phyloP scores from a whole-genome alignment of 805 yeast genomes.

The Candida xiaguanensis region DNA sequence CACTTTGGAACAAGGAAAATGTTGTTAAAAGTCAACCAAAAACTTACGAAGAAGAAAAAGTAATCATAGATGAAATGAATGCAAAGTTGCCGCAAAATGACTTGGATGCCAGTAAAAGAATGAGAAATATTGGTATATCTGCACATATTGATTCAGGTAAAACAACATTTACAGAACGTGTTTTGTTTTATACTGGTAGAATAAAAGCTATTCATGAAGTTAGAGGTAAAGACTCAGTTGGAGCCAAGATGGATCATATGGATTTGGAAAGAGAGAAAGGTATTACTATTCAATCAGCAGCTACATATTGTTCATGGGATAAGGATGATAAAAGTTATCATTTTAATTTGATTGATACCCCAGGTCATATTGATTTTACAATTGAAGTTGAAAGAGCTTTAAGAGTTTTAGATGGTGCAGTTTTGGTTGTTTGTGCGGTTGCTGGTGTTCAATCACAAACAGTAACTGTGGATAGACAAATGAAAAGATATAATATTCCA shows the following conservation, averaged over 20 bases:
- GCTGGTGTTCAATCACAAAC: conserved; percentile 98
- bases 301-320: conserved; percentile 96
- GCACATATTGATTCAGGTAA: conserved; percentile 99
- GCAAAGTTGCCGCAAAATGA: conserved; percentile 49
- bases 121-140: conserved; percentile 95
- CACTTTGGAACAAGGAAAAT: not conserved
- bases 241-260: conserved; percentile 99
- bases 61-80: conserved; percentile 56
- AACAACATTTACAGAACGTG: conserved; percentile 97
- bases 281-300: conserved; percentile 97
- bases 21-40: conserved; percentile 20
- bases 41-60: conserved; percentile 73
- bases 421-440: conserved; percentile 96
- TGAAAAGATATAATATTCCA: conserved; percentile 97
- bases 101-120: conserved; percentile 44
- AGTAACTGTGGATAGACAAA: conserved; percentile 97
- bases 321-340: conserved; percentile 67
- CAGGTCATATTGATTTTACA: conserved; percentile 98
- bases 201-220: conserved; percentile 96
- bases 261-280: conserved; percentile 98
- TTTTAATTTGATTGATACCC: conserved; percentile 95
- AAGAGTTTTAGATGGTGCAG: conserved; percentile 97
- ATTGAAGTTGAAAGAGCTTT: conserved; percentile 99
- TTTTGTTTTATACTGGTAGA: conserved; percentile 91
- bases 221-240: conserved; percentile 94